Base-by-base conservation (phyloP, 345 rosid species). In the Populus deltoides region DNA sequence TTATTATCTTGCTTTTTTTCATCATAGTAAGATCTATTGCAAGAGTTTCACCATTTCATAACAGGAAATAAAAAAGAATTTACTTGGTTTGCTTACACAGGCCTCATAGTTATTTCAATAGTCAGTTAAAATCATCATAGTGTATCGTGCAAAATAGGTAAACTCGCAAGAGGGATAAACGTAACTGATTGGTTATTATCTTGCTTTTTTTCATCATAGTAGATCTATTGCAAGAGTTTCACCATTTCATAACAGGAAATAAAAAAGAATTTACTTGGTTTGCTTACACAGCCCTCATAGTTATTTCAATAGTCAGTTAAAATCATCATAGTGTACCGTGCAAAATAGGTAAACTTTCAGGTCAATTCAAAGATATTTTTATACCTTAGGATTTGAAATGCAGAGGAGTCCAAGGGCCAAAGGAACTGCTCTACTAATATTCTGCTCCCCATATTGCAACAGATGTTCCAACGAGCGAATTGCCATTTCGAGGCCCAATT, bases 391-490 rank as follows among this genome's bases (percentile, higher is more conserved):
- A 78, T 97, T 97, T 66, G 99, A 94, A 75, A 97, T 90, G 82
- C 99, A 97, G 25, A 97, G 93, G 73, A 97, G 97, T 77, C 97
- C 98, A 81, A 97, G 98, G 59, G 99, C 97, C 87, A 97, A 85
- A 66, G 98, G 99, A 82, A 94, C 97, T 72, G 96, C 97, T 9
- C 92, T 89, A 5, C 97, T 92, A 66, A 92, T 86, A 86, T 91
- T 90, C 77, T 88, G 98, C 78, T 97, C 97, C 65, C 99, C 97
- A 77, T 97, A 97, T 85, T 94, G 97, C 75, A 94, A 85, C 81
- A 97, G 91, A 75, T 93, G 98, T 85, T 97, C 98, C 70, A 97
- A 78, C 20, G 98, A 91, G 73, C 97, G 97, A 76, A 97, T 92
- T 75, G 88, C 97, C 98, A 97, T 97, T 81, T 97, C 99, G 82